Percentiles rank a stretch among this genome's conserved stretches.
phyloP scores from a whole-genome alignment of 805 yeast species.

The Barnettozyma salicaria region DNA sequence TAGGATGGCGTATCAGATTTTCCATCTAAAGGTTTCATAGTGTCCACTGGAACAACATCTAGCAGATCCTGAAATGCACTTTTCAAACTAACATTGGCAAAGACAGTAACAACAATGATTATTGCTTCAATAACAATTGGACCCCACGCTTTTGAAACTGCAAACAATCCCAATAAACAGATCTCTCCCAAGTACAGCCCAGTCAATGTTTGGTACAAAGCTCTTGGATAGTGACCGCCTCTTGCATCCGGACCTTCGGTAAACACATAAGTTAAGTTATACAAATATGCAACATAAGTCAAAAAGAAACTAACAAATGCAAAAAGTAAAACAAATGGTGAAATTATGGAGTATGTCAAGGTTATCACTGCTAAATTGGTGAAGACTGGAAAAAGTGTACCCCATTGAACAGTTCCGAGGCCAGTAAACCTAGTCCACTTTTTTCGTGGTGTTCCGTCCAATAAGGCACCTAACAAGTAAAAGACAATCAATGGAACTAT shows the following conservation, averaged over 20 bases:
- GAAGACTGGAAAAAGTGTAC: slow-evolving; percentile 72
- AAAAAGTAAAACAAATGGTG: slow-evolving; percentile 80
- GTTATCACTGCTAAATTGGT: slow-evolving; percentile 65
- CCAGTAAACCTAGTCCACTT: slow-evolving; percentile 54
- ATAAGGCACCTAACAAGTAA: slow-evolving; percentile 48
- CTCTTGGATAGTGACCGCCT: slow-evolving; percentile 74
- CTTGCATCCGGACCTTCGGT: slow-evolving; percentile 65
- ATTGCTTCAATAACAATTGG: slow-evolving; percentile 75
- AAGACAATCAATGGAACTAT: slow-evolving; percentile 51
- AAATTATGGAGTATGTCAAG: slow-evolving; percentile 61
- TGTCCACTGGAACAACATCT: slow-evolving; percentile 56
- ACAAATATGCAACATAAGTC: slow-evolving; percentile 69
- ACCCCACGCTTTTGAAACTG: slow-evolving; percentile 93
- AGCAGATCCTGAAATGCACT: slow-evolving; percentile 61
- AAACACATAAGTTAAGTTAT: slow-evolving; percentile 69
- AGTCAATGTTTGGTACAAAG: slow-evolving; percentile 65
- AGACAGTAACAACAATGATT: slow-evolving; percentile 56
- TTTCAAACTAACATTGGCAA: slow-evolving; percentile 60
- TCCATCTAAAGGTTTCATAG: slow-evolving; percentile 76
- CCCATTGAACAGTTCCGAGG: slow-evolving; percentile 56
- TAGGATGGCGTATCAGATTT: slow-evolving; percentile 56
- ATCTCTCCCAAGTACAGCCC: slow-evolving; percentile 68
- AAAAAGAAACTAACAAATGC: slow-evolving; percentile 64
- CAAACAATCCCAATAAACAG: slow-evolving; percentile 80
- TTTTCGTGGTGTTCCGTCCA: slow-evolving; percentile 64